Evolutionary conservation across 768 basidiomycete genomes (phyloP).

Genomic region (Kockovaella imperatae): DNA sequence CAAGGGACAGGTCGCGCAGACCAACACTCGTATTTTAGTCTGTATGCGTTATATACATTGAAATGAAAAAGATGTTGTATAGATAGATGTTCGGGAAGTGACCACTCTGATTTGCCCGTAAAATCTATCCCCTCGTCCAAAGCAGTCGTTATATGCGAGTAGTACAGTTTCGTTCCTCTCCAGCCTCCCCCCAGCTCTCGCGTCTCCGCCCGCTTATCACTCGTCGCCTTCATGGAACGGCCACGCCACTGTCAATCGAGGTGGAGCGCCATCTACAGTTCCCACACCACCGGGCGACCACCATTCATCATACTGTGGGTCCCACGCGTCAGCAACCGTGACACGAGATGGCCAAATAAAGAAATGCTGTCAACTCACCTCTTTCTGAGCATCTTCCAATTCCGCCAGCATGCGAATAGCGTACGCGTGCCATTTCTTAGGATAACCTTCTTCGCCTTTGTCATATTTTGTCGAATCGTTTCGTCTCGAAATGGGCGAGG

Average conservation of each 20-base stretch:
- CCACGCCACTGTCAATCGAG: constrained; percentile 44
- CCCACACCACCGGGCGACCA: constrained; percentile 43
- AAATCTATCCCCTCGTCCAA: too few relatives aligned
- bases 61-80: too few relatives aligned
- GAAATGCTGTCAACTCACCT: constrained; percentile 25
- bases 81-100: background rate
- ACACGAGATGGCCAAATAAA: background rate
- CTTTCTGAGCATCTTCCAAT: constrained; percentile 44
- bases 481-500: constrained; percentile 1
- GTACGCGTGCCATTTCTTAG: constrained; percentile 40
- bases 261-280: constrained; percentile 38
- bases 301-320: constrained; percentile 43
- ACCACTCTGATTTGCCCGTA: too few relatives aligned
- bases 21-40: background rate
- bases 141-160: background rate
- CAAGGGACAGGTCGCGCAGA: too few relatives aligned
- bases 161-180: background rate
- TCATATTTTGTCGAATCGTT: background rate
- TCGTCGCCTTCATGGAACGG: constrained; percentile 45
- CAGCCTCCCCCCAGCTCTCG: background rate
- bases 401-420: constrained; percentile 44
- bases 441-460: constrained; percentile 24
- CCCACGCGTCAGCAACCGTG: constrained; percentile 5
- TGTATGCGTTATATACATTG: background rate
- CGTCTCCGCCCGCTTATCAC: constrained; percentile 4